Conservation (phyloP, 768 basidiomycete genomes). For the Suillus spraguei region DNA sequence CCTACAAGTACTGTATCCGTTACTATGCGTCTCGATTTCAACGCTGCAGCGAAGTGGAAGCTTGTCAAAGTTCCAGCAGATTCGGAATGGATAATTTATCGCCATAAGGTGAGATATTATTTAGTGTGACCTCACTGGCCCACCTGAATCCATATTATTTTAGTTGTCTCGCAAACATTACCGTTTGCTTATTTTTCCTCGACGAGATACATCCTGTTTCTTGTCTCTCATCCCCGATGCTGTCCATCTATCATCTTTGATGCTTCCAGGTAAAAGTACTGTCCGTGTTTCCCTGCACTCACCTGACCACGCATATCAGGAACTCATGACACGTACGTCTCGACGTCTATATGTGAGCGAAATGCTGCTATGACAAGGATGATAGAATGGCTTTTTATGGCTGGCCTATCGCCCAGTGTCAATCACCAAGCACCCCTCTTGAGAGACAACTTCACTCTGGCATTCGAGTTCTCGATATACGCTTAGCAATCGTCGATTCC, state of each 20-base stretch:
- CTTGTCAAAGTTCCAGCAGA: constrained; percentile 41
- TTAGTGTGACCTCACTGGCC: not conserved
- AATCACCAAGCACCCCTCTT: constrained; percentile 63
- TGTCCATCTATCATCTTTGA: constrained; percentile 68
- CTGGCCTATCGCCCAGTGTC: constrained; percentile 88
- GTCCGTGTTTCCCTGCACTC: constrained; percentile 18
- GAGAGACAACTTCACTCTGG: constrained; percentile 72
- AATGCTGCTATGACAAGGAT: constrained; percentile 13
- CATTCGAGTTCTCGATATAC: constrained; percentile 80
- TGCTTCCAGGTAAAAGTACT: constrained; percentile 66
- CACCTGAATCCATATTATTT: not conserved
- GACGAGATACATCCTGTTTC: constrained; percentile 59
- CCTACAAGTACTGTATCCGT: constrained; percentile 17
- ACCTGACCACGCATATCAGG: constrained; percentile 36
- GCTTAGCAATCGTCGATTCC: constrained; percentile 66
- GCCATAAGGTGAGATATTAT: constrained; percentile 45
- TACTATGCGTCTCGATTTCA: constrained; percentile 24
- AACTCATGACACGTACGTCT: constrained; percentile 69
- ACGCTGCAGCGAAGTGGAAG: constrained; percentile 46
- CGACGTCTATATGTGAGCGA: not conserved
- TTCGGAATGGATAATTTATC: constrained; percentile 62
- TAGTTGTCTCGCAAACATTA: constrained; percentile 50
- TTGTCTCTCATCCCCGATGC: constrained; percentile 65
- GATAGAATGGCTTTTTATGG: constrained; percentile 74
- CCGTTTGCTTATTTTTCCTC: constrained; percentile 59